A percentile compares a stretch with the other conserved stretches of the same genome.
Conservation (phyloP, 352 stramenopile species). For the Ophiocytium majus region DNA sequence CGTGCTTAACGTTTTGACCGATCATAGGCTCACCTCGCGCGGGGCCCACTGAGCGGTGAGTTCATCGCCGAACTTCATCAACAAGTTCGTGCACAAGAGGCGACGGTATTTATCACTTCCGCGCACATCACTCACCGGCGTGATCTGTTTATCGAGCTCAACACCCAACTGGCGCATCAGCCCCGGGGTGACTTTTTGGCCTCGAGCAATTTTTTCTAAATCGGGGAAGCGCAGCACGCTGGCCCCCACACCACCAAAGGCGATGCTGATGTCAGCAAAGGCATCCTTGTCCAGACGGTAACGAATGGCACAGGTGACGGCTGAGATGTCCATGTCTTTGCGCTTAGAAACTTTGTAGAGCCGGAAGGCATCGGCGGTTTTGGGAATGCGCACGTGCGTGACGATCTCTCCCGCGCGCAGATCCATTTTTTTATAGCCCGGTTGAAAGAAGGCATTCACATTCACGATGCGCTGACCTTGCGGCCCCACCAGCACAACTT, state of each 20-base stretch:
- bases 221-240: neutral
- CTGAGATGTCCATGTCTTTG: conserved; percentile 1
- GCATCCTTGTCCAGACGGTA: neutral
- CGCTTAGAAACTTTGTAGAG: conserved; percentile 13
- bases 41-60: neutral
- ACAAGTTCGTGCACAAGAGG: neutral
- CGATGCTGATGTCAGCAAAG: neutral
- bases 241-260: neutral
- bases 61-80: conserved; percentile 6
- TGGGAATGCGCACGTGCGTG: neutral
- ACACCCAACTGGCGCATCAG: neutral
- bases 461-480: neutral
- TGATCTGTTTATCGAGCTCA: neutral
- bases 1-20: neutral
- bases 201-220: neutral
- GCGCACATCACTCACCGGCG: neutral
- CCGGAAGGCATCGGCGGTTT: neutral
- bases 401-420: neutral
- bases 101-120: neutral
- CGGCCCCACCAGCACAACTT: neutral
- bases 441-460: neutral
- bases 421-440: neutral
- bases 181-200: neutral
- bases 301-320: neutral
- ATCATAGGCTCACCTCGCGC: neutral